phyloP scores from a whole-genome alignment of 2,329 filamentous ascomycete genomes.

The Gliomastix tumulicola region DNA sequence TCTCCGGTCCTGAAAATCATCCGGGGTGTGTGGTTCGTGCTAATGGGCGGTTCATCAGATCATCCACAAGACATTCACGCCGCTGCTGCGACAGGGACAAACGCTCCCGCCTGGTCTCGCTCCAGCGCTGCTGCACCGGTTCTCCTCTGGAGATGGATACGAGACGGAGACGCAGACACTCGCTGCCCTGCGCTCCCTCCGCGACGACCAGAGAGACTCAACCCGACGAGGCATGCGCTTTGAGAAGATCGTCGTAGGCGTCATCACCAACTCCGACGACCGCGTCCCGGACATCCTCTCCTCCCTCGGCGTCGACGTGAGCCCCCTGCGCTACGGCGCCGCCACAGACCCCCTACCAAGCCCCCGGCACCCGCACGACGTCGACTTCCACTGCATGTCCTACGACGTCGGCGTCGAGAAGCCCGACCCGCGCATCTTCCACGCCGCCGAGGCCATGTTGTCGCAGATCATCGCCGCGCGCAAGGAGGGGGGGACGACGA shows the following conservation, averaged over 20 bases:
- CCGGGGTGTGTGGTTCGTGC: too few relatives aligned
- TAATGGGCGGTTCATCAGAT: slow-evolving; percentile 36
- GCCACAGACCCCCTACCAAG: background rate
- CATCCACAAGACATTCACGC: slow-evolving; percentile 44
- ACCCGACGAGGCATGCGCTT: slow-evolving; percentile 11
- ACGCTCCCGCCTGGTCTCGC: slow-evolving; percentile 36
- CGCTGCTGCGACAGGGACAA: slow-evolving; percentile 21
- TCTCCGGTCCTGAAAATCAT: slow-evolving; percentile 37
- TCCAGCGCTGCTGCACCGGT: slow-evolving; percentile 40
- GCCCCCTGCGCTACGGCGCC: slow-evolving; percentile 21
- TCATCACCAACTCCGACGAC: slow-evolving; percentile 58
- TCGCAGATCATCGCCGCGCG: slow-evolving; percentile 14
- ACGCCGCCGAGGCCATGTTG: slow-evolving; percentile 40
- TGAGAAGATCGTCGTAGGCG: slow-evolving; percentile 38
- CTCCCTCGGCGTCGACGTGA: slow-evolving; percentile 44
- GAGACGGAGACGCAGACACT: slow-evolving; percentile 35
- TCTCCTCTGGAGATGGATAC: slow-evolving; percentile 48
- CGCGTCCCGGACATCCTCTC: slow-evolving; percentile 46
- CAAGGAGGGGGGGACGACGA: slow-evolving; percentile 7
- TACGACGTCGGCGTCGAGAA: slow-evolving; percentile 58
- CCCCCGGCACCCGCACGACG: slow-evolving; percentile 13
- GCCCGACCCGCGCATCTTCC: slow-evolving; percentile 48
- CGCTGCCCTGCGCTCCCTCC: slow-evolving; percentile 33
- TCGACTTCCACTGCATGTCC: slow-evolving; percentile 54
- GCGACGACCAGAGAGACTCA: slow-evolving; percentile 11